Evolutionary conservation across 192 early-diverging fungal species (phyloP).

Genomic region (Podila epicladia): DNA sequence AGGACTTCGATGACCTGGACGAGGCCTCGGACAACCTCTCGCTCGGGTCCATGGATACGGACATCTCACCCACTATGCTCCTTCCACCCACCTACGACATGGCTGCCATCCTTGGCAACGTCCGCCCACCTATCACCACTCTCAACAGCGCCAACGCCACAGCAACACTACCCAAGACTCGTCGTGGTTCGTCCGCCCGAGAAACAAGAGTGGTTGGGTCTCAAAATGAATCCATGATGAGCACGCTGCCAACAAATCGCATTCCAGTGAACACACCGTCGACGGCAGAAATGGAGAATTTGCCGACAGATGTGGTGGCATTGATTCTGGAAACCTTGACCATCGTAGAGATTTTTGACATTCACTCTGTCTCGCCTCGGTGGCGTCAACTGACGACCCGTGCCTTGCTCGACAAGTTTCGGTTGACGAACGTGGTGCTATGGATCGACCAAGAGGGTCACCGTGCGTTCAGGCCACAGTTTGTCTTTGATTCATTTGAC

Average conservation of each 20-base stretch:
- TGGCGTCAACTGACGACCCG: conserved; percentile 49
- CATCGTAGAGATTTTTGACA: conserved; percentile 38
- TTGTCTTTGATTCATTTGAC: conserved; percentile 54
- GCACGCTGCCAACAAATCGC: conserved; percentile 5
- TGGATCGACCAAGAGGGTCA: conserved; percentile 58
- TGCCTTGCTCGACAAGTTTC: conserved; percentile 48
- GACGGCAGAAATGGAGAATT: conserved; percentile 50
- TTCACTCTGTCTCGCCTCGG: conserved; percentile 41
- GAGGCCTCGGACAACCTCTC: conserved; percentile 38
- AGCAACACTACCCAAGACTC: not conserved
- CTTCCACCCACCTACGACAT: conserved; percentile 47
- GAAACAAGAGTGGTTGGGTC: too few relatives aligned
- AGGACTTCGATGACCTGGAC: conserved; percentile 15
- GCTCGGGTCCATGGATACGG: conserved; percentile 39
- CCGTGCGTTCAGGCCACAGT: conserved; percentile 51
- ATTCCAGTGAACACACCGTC: conserved; percentile 35
- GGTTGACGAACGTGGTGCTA: conserved; percentile 36
- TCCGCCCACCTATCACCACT: conserved; percentile 3
- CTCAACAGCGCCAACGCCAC: conserved; percentile 1
- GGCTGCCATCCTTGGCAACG: conserved; percentile 23
- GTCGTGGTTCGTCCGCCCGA: too few relatives aligned
- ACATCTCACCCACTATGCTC: conserved; percentile 6
- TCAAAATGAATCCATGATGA: not conserved
- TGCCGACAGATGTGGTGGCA: conserved; percentile 51
- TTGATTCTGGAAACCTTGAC: conserved; percentile 52